These are phyloP conservation scores for Neoboletus subvelutipes DNA, from an alignment of 768 basidiomycete species.

Conservation along the genomic window DNA sequence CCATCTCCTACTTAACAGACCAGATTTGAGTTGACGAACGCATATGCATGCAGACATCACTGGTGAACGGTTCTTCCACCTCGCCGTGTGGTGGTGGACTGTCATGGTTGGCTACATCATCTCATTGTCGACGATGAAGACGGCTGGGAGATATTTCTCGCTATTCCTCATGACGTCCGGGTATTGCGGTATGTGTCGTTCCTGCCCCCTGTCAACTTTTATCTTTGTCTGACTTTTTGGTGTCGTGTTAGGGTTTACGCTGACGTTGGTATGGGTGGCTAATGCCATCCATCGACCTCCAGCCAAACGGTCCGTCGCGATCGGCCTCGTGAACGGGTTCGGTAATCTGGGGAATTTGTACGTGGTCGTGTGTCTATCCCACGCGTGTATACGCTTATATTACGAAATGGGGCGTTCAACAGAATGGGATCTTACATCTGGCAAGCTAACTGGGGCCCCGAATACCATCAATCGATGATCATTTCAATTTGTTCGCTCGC, in stretches of 20 bases:
- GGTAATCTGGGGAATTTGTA: conserved; percentile 61
- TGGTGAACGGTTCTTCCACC: conserved; percentile 67
- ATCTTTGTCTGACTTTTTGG: not conserved
- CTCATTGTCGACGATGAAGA: conserved; percentile 50
- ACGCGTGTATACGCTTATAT: not conserved
- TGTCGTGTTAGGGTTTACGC: conserved; percentile 34
- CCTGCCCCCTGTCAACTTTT: not conserved
- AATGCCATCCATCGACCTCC: conserved; percentile 62
- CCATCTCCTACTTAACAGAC: not conserved
- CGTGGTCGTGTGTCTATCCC: conserved; percentile 16
- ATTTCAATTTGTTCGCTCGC: conserved; percentile 44
- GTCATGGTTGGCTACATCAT: conserved; percentile 63
- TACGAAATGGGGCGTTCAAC: not conserved
- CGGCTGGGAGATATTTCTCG: conserved; percentile 56
- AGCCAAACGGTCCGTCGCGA: conserved; percentile 52
- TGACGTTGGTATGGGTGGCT: conserved; percentile 60
- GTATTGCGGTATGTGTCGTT: conserved; percentile 37
- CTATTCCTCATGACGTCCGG: conserved; percentile 65
- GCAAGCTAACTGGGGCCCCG: conserved; percentile 58
- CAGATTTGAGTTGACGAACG: not conserved
- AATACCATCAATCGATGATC: conserved; percentile 62
- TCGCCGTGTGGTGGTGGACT: conserved; percentile 56
- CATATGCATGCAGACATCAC: conserved; percentile 42
- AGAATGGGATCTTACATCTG: conserved; percentile 65
- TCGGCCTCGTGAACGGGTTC: conserved; percentile 60